Evolutionary conservation across 2,329 filamentous ascomycete genomes (phyloP).

Genomic region (Neonectria neomacrospora): DNA sequence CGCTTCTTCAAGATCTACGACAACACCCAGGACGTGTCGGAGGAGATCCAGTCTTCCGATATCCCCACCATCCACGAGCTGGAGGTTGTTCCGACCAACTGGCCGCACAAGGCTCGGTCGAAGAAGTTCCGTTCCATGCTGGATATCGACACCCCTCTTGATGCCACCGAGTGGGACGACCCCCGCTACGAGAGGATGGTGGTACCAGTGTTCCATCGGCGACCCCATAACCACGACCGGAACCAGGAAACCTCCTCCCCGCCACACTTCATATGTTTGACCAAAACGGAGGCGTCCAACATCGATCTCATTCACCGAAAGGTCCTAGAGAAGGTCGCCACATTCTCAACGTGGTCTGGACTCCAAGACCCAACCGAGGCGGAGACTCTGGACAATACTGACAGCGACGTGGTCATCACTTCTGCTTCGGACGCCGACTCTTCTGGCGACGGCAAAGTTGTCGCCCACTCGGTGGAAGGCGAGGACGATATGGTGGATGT

Average conservation of each 20-base stretch:
- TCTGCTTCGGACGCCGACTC: constrained; percentile 73
- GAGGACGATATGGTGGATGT: constrained; percentile 94
- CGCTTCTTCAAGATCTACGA: constrained; percentile 90
- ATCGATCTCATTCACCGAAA: constrained; percentile 83
- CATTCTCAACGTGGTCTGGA: constrained; percentile 77
- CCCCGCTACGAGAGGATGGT: constrained; percentile 72
- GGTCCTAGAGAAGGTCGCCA: constrained; percentile 78
- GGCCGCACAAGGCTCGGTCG: constrained; percentile 63
- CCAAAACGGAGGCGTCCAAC: constrained; percentile 72
- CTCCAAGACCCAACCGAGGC: constrained; percentile 64
- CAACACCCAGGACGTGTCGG: constrained; percentile 73
- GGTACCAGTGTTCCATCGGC: constrained; percentile 77
- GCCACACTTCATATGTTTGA: constrained; percentile 80
- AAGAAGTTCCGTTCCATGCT: constrained; percentile 64
- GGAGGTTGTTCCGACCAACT: constrained; percentile 82
- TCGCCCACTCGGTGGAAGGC: constrained; percentile 82
- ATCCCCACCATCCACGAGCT: constrained; percentile 80
- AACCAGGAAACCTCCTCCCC: constrained; percentile 50
- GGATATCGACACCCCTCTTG: constrained; percentile 54
- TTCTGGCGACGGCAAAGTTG: constrained; percentile 75
- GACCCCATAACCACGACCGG: constrained; percentile 48
- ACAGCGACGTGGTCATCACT: constrained; percentile 76
- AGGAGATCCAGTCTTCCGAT: constrained; percentile 75
- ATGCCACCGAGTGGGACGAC: constrained; percentile 67
- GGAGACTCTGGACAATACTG: constrained; percentile 63